Evolutionary conservation across 768 basidiomycete genomes (phyloP).

Genomic region (Rhodotorula kratochvilovae): DNA sequence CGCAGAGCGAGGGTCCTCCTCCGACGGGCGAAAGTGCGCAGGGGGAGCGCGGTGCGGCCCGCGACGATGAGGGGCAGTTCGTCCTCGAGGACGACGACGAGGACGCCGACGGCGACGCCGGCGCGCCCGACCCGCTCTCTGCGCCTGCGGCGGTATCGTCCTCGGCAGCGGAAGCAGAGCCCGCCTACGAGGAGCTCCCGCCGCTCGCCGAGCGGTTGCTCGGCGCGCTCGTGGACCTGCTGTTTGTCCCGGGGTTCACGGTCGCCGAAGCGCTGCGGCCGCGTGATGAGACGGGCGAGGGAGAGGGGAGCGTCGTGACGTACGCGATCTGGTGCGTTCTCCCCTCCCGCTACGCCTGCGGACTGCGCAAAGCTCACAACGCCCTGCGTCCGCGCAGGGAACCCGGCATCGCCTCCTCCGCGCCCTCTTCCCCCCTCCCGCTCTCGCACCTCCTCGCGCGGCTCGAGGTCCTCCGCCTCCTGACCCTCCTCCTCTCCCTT

Average conservation of each 20-base stretch:
- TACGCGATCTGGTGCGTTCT: constrained; percentile 75
- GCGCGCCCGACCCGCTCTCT: not conserved
- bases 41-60: not conserved
- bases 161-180: constrained; percentile 42
- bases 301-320: constrained; percentile 74
- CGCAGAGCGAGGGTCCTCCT: constrained; percentile 27
- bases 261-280: constrained; percentile 59
- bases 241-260: constrained; percentile 93
- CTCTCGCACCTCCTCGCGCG: constrained; percentile 71
- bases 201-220: constrained; percentile 77
- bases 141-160: not conserved
- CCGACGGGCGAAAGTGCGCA: not conserved
- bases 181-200: constrained; percentile 56
- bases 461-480: constrained; percentile 79
- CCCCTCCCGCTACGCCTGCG: not conserved
- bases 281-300: constrained; percentile 53
- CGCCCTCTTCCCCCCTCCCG: constrained; percentile 67
- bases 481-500: constrained; percentile 77
- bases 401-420: constrained; percentile 87
- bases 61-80: constrained; percentile 59
- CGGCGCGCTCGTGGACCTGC: constrained; percentile 70
- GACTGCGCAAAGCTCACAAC: not conserved
- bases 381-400: constrained; percentile 59
- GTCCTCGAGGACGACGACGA: constrained; percentile 85
- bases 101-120: constrained; percentile 42